Percentiles rank a stretch among this genome's conserved stretches.
Conservation (phyloP, 148 eudicot species). For the Simmondsia chinensis region DNA sequence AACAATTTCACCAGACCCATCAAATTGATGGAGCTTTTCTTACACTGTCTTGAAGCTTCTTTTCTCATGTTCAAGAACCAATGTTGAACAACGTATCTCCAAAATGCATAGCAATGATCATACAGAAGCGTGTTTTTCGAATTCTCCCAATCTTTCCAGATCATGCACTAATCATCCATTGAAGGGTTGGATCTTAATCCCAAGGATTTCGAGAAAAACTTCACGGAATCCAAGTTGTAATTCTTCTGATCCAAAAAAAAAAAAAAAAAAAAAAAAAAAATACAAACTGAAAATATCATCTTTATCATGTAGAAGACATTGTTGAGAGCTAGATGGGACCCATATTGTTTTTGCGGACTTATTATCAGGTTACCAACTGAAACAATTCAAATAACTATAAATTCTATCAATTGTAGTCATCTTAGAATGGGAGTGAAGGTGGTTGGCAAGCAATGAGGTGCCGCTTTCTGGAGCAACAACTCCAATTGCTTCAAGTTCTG, state of each 20-base stretch:
- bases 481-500: slow-evolving; percentile 27
- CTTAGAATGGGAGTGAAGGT: slow-evolving; percentile 15
- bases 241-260: slow-evolving; percentile 15
- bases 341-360: slow-evolving; percentile 15
- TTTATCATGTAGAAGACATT: slow-evolving; percentile 34
- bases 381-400: slow-evolving; percentile 13
- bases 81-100: slow-evolving; percentile 21
- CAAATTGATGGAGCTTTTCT: slow-evolving; percentile 20
- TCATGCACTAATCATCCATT: slow-evolving; percentile 26
- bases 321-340: slow-evolving; percentile 28
- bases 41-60: slow-evolving; percentile 8
- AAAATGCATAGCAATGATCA: slow-evolving; percentile 26
- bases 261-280: slow-evolving; percentile 18
- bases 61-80: slow-evolving; percentile 15
- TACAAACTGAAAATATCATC: slow-evolving; percentile 21
- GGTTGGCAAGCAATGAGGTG: slow-evolving; percentile 18
- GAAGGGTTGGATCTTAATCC: slow-evolving; percentile 28
- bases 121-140: slow-evolving; percentile 8
- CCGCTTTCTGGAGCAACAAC: slow-evolving; percentile 18
- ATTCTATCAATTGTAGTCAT: slow-evolving; percentile 19
- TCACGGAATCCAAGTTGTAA: slow-evolving; percentile 14
- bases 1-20: slow-evolving; percentile 4
- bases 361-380: slow-evolving; percentile 18
- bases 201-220: slow-evolving; percentile 21
- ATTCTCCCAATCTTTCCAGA: slow-evolving; percentile 43